phyloP scores from a whole-genome alignment of 1,284 basidiomycete species.

The Ceratobasidium papillatum region DNA sequence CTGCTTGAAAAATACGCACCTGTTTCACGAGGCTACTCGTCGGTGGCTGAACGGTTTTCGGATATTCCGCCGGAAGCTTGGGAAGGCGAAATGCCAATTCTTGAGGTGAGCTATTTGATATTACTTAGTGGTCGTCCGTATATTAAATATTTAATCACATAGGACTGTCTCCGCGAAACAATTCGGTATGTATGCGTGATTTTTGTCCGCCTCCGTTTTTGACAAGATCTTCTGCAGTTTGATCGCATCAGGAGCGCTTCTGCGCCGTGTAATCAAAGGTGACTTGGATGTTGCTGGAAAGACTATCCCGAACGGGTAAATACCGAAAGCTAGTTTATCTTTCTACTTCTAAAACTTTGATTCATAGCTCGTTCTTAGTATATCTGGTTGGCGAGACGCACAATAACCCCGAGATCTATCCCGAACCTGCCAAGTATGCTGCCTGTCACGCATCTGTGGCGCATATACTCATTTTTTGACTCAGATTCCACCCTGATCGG shows the following conservation, averaged over 20 bases:
- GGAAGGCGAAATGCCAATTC: constrained; percentile 27
- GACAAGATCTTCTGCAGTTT: neutral
- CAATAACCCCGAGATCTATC: constrained; percentile 27
- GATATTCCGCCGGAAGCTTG: constrained; percentile 18
- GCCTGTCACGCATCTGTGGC: neutral
- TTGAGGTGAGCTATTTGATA: constrained; percentile 18
- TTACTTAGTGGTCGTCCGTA: neutral
- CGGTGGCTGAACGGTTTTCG: constrained; percentile 10
- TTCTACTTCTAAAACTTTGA: neutral
- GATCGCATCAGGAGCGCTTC: constrained; percentile 1
- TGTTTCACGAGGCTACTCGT: neutral
- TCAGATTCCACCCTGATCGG: constrained; percentile 16
- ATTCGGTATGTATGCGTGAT: constrained; percentile 12
- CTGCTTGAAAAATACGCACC: constrained; percentile 28
- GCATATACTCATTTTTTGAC: neutral
- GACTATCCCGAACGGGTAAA: constrained; percentile 27
- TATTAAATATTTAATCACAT: neutral
- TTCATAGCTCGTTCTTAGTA: constrained; percentile 8
- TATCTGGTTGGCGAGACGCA: constrained; percentile 19
- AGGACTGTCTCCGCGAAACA: constrained; percentile 28
- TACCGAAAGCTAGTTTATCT: too few relatives aligned
- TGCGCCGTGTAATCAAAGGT: constrained; percentile 23
- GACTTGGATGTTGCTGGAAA: constrained; percentile 17
- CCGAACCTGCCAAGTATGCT: constrained; percentile 17
- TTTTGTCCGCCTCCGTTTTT: neutral